Evolutionary conservation across 805 yeast species (phyloP).

Genomic region (Lachancea sp.): DNA sequence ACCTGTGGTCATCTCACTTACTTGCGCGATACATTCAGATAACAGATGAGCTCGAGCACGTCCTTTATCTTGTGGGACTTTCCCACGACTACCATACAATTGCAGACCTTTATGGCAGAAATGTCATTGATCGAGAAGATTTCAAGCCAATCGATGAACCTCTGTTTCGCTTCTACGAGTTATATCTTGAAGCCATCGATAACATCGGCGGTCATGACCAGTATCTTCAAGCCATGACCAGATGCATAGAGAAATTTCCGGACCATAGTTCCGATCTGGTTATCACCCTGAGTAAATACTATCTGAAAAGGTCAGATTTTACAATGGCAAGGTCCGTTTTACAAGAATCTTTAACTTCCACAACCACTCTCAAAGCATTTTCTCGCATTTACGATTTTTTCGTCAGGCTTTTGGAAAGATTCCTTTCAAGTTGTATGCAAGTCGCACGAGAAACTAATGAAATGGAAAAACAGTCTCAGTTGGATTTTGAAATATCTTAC

Average conservation of each 20-base stretch:
- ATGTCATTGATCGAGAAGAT: conserved; percentile 4
- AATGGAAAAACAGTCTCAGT: conserved; percentile 13
- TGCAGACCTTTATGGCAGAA: conserved; percentile 12
- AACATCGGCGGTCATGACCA: not conserved
- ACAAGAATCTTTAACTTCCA: conserved; percentile 42
- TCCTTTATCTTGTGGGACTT: conserved; percentile 5
- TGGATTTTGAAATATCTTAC: conserved; percentile 37
- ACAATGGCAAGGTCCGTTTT: conserved; percentile 39
- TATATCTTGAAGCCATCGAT: conserved; percentile 6
- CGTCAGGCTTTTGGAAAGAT: conserved; percentile 52
- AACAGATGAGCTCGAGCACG: conserved; percentile 12
- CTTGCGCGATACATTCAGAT: conserved; percentile 21
- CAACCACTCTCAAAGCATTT: conserved; percentile 55
- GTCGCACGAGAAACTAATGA: conserved; percentile 11
- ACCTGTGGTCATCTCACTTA: conserved; percentile 24
- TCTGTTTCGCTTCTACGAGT: conserved; percentile 4
- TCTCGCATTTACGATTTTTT: conserved; percentile 56
- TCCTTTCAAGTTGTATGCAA: conserved; percentile 24
- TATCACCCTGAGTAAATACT: conserved; percentile 44
- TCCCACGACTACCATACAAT: conserved; percentile 15
- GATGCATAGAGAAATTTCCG: conserved; percentile 42
- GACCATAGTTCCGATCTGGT: conserved; percentile 52
- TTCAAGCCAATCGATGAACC: conserved; percentile 4
- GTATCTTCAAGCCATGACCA: conserved; percentile 22
- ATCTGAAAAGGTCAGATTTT: conserved; percentile 35